Base-by-base conservation (phyloP, 306 rosid genomes). In the Sechiopsis laciniata region DNA sequence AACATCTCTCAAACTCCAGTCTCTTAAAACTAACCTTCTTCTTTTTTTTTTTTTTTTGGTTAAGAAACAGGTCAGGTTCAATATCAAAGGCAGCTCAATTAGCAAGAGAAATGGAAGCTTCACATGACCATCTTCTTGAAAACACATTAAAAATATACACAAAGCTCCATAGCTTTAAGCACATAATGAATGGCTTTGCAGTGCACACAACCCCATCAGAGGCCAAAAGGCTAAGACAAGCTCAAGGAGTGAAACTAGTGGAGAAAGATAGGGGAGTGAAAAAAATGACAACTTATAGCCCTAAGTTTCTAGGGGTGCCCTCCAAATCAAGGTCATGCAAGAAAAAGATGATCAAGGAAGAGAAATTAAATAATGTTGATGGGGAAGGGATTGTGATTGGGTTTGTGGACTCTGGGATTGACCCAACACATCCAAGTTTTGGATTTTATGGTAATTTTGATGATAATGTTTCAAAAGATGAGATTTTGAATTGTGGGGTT, bases 361-460 rank as follows among this genome's bases (percentile, higher is more conserved):
- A 58, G 3, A 13, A 51, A 26, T 26, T 26, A 50, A 50, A 3
- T 35, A 50, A 3, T 35, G 75, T 61, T 17, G 92, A 83, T 10
- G 93, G 97, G 24, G 93, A 91, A 1, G 96, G 96, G 68, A 72
- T 89, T 65, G 88, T 89, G 21, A 86, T 91, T 77, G 96, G 88
- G 73, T 83, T 93, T 69, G 86, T 93, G 66, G 99, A 91, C 51
- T 86, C 90, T 5, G 97, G 99, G 50, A 89, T 89, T 66, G 81
- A 84, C 73, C 96, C 97, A 5, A 19, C 29, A 35, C 99, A 94
- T 75, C 91, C 89, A 16, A 94, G 97, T 72, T 94, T 94, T 73
- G 83, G 86, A 26, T 76, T 74, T 35, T 76, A 86, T 72, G 86
- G 84, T 2, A 0, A 40, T 32, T 0, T 1, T 12, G 16, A 29